A percentile compares a stretch with the other conserved stretches of the same genome.
Evolutionary conservation across 2,329 filamentous ascomycete species (phyloP).

Genomic region (Neonectria sp.): DNA sequence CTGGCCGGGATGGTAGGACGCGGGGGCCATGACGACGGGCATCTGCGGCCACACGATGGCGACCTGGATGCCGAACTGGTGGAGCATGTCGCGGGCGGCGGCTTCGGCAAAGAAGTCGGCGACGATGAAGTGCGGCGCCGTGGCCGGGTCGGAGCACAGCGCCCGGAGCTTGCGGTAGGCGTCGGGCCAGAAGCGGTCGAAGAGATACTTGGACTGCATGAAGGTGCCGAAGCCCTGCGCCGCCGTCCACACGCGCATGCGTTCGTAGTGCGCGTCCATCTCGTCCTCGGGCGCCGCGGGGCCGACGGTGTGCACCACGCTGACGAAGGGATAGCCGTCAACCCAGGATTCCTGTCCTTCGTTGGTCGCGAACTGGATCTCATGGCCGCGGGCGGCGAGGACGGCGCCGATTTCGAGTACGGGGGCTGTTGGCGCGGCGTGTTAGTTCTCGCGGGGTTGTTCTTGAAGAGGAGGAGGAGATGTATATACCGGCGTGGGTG

Average conservation of each 20-base stretch:
- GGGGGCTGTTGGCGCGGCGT: conserved; percentile 43
- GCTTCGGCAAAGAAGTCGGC: conserved; percentile 61
- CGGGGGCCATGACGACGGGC: conserved; percentile 56
- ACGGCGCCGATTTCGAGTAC: conserved; percentile 54
- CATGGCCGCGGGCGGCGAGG: conserved; percentile 53
- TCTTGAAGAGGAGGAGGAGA: neutral
- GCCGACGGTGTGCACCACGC: conserved; percentile 51
- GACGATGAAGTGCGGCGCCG: conserved; percentile 57
- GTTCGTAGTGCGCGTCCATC: conserved; percentile 52
- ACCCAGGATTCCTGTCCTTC: conserved; percentile 55
- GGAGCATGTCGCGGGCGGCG: conserved; percentile 57
- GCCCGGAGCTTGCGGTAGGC: conserved; percentile 41
- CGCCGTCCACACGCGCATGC: conserved; percentile 53
- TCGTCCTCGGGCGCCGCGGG: conserved; percentile 47
- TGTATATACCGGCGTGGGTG: conserved; percentile 50
- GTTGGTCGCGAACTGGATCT: conserved; percentile 57
- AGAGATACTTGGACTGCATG: conserved; percentile 55
- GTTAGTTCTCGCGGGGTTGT: neutral
- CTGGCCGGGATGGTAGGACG: conserved; percentile 58
- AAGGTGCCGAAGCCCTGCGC: conserved; percentile 49
- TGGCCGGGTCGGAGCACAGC: conserved; percentile 37
- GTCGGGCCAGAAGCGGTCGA: conserved; percentile 56
- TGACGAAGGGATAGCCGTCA: conserved; percentile 50
- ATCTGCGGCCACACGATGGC: conserved; percentile 56
- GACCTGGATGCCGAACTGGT: conserved; percentile 55